Conservation (phyloP, 495 filamentous ascomycete species). For the Penicillium samsonianum region DNA sequence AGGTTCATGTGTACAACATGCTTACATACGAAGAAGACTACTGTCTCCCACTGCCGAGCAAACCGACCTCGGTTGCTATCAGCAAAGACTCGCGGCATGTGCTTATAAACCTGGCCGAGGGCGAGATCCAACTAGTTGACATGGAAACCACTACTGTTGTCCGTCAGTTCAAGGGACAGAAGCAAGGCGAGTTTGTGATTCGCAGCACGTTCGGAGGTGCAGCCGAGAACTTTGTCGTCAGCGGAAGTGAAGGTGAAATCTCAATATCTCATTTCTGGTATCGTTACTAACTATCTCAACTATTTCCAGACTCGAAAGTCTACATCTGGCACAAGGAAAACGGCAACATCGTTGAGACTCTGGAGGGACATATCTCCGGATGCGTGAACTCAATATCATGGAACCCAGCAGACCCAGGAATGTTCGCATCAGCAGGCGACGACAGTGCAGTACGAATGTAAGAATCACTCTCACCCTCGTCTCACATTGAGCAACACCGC, state of each 20-base stretch:
- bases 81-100: constrained; percentile 75
- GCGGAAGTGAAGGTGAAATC: constrained; percentile 81
- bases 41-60: constrained; percentile 63
- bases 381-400: constrained; percentile 90
- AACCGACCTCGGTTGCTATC: constrained; percentile 76
- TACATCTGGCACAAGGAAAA: constrained; percentile 91
- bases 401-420: constrained; percentile 78
- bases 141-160: constrained; percentile 72
- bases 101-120: constrained; percentile 78
- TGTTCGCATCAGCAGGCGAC: constrained; percentile 93
- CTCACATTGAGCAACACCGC: background rate
- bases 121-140: constrained; percentile 74
- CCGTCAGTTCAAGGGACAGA: constrained; percentile 71
- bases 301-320: constrained; percentile 65
- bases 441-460: constrained; percentile 87
- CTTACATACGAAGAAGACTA: constrained; percentile 70
- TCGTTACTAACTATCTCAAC: constrained; percentile 23
- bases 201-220: constrained; percentile 84
- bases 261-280: background rate
- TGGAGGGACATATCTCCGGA: constrained; percentile 72
- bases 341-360: constrained; percentile 68
- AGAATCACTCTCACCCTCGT: constrained; percentile 8
- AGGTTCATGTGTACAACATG: constrained; percentile 83
- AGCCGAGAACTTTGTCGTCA: constrained; percentile 84
- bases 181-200: constrained; percentile 72